Evolutionary conservation across 208 protist genomes (phyloP), one percentile per base, ranked within the genome.

Genomic region (Trypanosoma brucei): DNA sequence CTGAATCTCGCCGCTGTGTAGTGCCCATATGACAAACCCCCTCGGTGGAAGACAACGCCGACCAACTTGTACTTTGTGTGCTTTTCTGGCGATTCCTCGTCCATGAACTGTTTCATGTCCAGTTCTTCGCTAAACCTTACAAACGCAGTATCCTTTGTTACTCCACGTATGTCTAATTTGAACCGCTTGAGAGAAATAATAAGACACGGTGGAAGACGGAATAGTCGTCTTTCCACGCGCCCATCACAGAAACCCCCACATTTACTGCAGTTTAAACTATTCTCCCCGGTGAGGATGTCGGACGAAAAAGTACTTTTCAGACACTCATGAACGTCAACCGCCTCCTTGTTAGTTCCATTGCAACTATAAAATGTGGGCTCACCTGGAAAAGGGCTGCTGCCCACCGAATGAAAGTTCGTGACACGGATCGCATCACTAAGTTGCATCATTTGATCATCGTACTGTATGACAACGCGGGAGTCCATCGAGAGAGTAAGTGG

Each of bases 181-280:
- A 94, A 94, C 33, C 85, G 81, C 55, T 91, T 88, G 48, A 94
- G 78, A 33, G 73, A 84, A 40, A 94, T 76, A 48, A 92, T 73
- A 40, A 94, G 75, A 62, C 79, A 88, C 8, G 74, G 81, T 8
- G 88, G 86, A 7, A 92, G 70, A 13, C 78, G 78, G 55, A 91
- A 94, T 30, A 91, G 62, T 2, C 70, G 80, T 7, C 81, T 69
- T 42, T 83, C 68, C 64, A 87, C 69, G 3, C 57, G 39, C 31
- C 81, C 76, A 53, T 88, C 78, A 34, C 78, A 74, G 34, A 84
- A 79, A 46, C 62, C 72, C 53, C 84, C 88, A 73, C 88, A 94
- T 2, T 54, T 68, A 7, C 77, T 70, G 62, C 88, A 94, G 63
- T 88, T 89, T 68, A 78, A 81, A 11, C 78, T 72, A 60, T 94